Conservation (phyloP, 805 yeast species). For the Kazachstania martiniae region DNA sequence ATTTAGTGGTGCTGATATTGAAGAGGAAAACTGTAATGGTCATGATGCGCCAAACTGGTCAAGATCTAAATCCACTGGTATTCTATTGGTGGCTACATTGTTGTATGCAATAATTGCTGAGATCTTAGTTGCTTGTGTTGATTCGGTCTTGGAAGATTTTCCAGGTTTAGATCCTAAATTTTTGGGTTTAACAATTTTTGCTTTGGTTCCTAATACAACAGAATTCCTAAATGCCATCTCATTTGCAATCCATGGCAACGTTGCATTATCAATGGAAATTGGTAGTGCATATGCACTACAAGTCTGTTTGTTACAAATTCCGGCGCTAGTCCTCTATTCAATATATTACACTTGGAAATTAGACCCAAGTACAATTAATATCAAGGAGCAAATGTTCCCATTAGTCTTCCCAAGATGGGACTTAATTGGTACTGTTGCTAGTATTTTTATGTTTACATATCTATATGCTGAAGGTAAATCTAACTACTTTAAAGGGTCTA, state of each 20-base stretch:
- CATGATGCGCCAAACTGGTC: conserved; percentile 99
- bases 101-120: conserved; percentile 91
- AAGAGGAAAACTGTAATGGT: conserved; percentile 34
- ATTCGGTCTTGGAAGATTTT: conserved; percentile 63
- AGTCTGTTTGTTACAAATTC: conserved; percentile 88
- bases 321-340: conserved; percentile 75
- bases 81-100: conserved; percentile 72
- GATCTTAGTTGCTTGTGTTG: conserved; percentile 85
- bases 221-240: conserved; percentile 95
- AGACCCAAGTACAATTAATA: conserved; percentile 17
- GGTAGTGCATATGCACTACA: conserved; percentile 96
- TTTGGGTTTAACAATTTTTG: conserved; percentile 88
- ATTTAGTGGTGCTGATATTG: conserved; percentile 3
- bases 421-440: conserved; percentile 68
- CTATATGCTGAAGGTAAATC: conserved; percentile 95
- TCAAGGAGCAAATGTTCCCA: conserved; percentile 42
- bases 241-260: conserved; percentile 92
- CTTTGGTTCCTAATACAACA: conserved; percentile 92
- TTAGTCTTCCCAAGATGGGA: conserved; percentile 95
- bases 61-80: conserved; percentile 67
- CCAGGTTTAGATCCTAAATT: conserved; percentile 79
- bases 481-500: conserved; percentile 91
- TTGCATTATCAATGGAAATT: conserved; percentile 93
- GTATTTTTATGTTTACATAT: conserved; percentile 84
- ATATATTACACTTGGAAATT: conserved; percentile 36